These are phyloP conservation scores for Xylariaceae sp. DNA, from an alignment of 2,329 filamentous ascomycete species.

Conservation along the genomic window DNA sequence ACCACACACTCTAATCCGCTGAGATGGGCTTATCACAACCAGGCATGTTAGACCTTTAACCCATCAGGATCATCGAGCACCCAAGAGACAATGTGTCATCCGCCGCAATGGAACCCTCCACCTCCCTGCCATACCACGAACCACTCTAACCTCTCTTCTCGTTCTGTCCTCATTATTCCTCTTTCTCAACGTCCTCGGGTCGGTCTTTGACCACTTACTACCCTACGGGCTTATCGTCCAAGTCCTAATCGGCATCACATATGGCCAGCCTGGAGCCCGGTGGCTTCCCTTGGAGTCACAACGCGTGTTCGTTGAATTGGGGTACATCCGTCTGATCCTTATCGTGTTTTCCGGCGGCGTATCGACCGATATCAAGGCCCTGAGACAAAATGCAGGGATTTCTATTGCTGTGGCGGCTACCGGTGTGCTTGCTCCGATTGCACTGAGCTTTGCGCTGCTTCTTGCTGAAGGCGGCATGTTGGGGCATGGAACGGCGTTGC, in stretches of 20 bases:
- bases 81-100: too few relatives aligned
- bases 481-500: slow-evolving; percentile 45
- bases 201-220: slow-evolving; percentile 54
- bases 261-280: slow-evolving; percentile 63
- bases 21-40: too few relatives aligned
- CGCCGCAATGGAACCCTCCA: too few relatives aligned
- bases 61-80: too few relatives aligned
- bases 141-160: slow-evolving; percentile 58
- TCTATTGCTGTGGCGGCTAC: slow-evolving; percentile 63
- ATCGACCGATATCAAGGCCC: slow-evolving; percentile 48
- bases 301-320: slow-evolving; percentile 58
- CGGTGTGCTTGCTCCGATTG: slow-evolving; percentile 48
- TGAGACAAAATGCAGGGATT: slow-evolving; percentile 60
- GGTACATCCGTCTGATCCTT: slow-evolving; percentile 71
- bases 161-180: slow-evolving; percentile 61
- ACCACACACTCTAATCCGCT: too few relatives aligned
- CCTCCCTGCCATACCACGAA: slow-evolving; percentile 57
- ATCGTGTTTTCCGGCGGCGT: slow-evolving; percentile 66
- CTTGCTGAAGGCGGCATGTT: slow-evolving; percentile 7
- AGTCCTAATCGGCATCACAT: slow-evolving; percentile 67
- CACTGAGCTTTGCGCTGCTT: slow-evolving; percentile 13
- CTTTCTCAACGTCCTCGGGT: slow-evolving; percentile 57
- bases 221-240: slow-evolving; percentile 74
- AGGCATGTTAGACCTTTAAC: too few relatives aligned
- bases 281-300: slow-evolving; percentile 48